phyloP scores from a whole-genome alignment of 257 asterid species.

The Primulina tabacum region DNA sequence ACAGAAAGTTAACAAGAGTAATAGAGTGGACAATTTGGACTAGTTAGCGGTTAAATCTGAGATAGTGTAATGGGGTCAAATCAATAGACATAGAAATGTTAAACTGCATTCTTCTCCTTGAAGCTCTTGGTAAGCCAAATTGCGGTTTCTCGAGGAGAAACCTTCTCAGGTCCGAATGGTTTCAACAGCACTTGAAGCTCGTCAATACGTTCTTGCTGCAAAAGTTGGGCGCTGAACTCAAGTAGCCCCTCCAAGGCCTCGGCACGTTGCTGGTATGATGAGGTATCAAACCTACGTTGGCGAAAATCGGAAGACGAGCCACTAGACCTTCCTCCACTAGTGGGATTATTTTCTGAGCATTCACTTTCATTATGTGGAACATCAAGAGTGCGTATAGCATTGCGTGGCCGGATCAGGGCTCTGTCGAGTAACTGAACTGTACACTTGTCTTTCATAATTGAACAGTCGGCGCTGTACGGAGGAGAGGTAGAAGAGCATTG shows the following conservation, averaged over 20 bases:
- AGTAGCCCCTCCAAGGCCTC: slow-evolving; percentile 95
- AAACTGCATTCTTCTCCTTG: slow-evolving; percentile 46
- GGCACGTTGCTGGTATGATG: slow-evolving; percentile 86
- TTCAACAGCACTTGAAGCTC: slow-evolving; percentile 84
- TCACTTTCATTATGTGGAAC: slow-evolving; percentile 52
- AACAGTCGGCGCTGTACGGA: slow-evolving; percentile 39
- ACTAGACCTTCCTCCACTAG: slow-evolving; percentile 51
- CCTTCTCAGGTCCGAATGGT: slow-evolving; percentile 92
- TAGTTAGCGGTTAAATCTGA: slow-evolving; percentile 28
- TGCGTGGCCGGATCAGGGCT: slow-evolving; percentile 35
- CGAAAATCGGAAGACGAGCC: slow-evolving; percentile 70
- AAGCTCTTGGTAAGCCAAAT: slow-evolving; percentile 97
- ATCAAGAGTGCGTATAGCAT: slow-evolving; percentile 16
- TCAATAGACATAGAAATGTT: neutral
- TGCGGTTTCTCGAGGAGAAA: slow-evolving; percentile 89
- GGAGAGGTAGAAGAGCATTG: slow-evolving; percentile 69
- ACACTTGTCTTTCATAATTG: slow-evolving; percentile 80
- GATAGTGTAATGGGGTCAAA: neutral
- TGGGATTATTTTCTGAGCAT: slow-evolving; percentile 58
- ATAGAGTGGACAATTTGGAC: neutral
- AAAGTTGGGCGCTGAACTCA: slow-evolving; percentile 83
- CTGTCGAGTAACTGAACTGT: slow-evolving; percentile 52
- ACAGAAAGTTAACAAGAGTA: neutral
- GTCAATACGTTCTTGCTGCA: slow-evolving; percentile 81
- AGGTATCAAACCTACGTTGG: slow-evolving; percentile 68